Evolutionary conservation across 164 flowering plant genomes (phyloP).

Genomic region (Vitis rotundifolia): DNA sequence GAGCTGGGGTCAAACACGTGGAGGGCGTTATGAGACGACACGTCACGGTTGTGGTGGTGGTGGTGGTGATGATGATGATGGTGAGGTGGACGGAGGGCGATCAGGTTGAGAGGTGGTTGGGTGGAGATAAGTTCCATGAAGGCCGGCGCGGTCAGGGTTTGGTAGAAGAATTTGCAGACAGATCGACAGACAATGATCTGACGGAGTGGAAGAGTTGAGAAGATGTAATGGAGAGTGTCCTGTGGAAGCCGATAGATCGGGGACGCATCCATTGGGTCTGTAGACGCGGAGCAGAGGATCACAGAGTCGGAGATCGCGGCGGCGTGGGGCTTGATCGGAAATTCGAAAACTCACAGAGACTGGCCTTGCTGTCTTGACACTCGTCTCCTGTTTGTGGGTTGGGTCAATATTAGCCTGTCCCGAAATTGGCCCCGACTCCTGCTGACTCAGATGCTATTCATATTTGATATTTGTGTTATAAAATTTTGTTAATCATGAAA

Average conservation of each 20-base stretch:
- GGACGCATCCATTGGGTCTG: constrained; percentile 10
- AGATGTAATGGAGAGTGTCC: constrained; percentile 77
- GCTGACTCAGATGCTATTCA: too few relatives aligned
- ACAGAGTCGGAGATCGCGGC: too few relatives aligned
- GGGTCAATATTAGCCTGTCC: too few relatives aligned
- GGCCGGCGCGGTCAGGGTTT: constrained; percentile 53
- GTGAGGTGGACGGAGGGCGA: constrained; percentile 65
- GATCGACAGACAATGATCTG: constrained; percentile 66
- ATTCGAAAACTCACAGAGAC: too few relatives aligned
- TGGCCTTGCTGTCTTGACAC: too few relatives aligned
- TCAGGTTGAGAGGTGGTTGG: constrained; percentile 43
- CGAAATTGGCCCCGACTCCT: too few relatives aligned
- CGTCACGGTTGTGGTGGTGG: constrained; percentile 17
- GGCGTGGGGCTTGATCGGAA: too few relatives aligned
- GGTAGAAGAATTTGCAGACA: constrained; percentile 61
- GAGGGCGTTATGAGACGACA: constrained; percentile 30
- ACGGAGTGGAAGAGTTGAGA: constrained; percentile 69
- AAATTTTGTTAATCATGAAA: too few relatives aligned
- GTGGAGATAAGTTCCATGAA: constrained; percentile 45
- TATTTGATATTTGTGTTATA: too few relatives aligned
- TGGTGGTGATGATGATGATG: constrained; percentile 38
- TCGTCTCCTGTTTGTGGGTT: too few relatives aligned
- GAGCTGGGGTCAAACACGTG: constrained; percentile 55
- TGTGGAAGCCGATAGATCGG: constrained; percentile 59
- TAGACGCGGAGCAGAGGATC: too few relatives aligned